Evolutionary conservation across 2,329 filamentous ascomycete genomes (phyloP), one percentile per base, ranked within the genome.

Genomic region (Remersonia thermophila): DNA sequence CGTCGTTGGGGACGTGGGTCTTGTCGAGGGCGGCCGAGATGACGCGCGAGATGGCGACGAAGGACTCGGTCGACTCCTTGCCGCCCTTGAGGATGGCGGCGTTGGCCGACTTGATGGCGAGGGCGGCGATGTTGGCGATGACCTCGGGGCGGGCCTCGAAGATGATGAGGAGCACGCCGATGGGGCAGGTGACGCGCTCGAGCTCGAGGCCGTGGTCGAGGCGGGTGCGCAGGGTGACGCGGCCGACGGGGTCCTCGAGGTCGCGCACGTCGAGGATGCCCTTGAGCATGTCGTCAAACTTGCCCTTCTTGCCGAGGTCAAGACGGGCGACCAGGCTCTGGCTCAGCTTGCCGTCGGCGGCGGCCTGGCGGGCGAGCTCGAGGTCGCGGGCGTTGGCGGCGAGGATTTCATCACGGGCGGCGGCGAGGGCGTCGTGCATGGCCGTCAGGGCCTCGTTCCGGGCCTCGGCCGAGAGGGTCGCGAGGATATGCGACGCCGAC

Each of bases 71-170:
- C 1, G 87, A 95, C 61, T 98, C 91, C 57, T 94, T 93, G 46
- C 91, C 91, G 42, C 87, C 89, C 68, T 98, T 98, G 42, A 98
- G 67, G 51, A 98, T 96, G 35, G 87, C 91, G 26, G 91, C 83
- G 59, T 98, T 98, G 51, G 86, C 91, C 10, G 89, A 96, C 59
- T 98, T 98, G 60, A 98, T 83, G 27, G 91, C 87, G 16, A 98
- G 69, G 3, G 87, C 84, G 44, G 91, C 86, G 53, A 98, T 96
- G 59, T 98, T 98, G 54, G 89, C 91, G 54, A 98, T 95, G 46
- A 98, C 91, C 62, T 98, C 91, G 6, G 91, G 91, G 7, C 91
- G 81, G 26, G 91, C 91, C 63, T 98, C 91, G 55, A 98, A 98
- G 54, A 98, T 96, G 61, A 98, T 91, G 47, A 98, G 73, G 29